These are phyloP conservation scores for Hypericum androsaemum DNA, from an alignment of 345 rosid genomes.

Conservation along the genomic window DNA sequence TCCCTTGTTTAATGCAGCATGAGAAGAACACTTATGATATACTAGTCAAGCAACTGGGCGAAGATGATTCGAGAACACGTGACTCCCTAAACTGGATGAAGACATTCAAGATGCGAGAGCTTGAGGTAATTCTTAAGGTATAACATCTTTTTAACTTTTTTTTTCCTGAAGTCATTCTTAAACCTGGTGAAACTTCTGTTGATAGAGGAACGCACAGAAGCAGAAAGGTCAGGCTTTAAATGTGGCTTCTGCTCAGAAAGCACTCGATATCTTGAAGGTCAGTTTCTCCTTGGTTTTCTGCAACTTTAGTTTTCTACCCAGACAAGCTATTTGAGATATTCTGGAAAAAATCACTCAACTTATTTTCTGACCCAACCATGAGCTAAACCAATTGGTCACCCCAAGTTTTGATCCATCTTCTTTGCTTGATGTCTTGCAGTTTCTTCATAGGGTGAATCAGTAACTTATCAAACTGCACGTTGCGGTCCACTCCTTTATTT, in stretches of 20 bases:
- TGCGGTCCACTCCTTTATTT: no score
- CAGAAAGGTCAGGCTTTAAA: constrained; percentile 82
- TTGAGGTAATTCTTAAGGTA: constrained; percentile 38
- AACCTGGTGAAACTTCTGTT: constrained; percentile 5
- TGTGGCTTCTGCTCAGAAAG: constrained; percentile 77
- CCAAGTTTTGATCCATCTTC: no score
- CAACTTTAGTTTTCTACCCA: no score
- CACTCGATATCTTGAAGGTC: constrained; percentile 90
- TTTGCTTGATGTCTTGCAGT: no score
- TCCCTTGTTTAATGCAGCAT: constrained; percentile 41
- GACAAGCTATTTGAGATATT: no score
- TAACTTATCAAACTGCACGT: no score
- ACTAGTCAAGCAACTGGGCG: constrained; percentile 93
- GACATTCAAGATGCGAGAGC: constrained; percentile 90
- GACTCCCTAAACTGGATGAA: constrained; percentile 95
- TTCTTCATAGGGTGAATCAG: no score
- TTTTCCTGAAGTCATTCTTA: constrained; percentile 4
- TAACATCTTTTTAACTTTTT: background rate
- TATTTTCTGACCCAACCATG: no score
- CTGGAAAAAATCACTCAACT: no score
- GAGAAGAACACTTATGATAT: constrained; percentile 98
- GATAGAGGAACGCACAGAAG: constrained; percentile 75
- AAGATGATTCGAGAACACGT: constrained; percentile 79
- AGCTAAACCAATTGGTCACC: no score
- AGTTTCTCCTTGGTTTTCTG: background rate